Percentiles rank a stretch among this genome's conserved stretches.
phyloP scores from a whole-genome alignment of 2,329 filamentous ascomycete genomes.

The Ustulina deusta region DNA sequence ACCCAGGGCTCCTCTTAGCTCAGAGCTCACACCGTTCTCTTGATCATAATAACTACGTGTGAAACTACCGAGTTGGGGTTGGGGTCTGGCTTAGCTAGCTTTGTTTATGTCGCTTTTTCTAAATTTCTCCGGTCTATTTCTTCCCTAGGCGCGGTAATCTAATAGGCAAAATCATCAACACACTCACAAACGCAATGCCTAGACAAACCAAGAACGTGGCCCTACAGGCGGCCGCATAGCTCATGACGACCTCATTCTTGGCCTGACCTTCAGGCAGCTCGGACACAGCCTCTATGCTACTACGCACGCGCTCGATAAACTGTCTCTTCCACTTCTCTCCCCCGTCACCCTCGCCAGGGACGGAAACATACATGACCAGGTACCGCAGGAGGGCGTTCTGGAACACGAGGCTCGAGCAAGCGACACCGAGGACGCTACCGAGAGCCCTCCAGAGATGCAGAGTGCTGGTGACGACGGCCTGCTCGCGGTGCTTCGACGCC shows the following conservation, averaged over 20 bases:
- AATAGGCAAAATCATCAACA: constrained; percentile 63
- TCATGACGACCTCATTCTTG: constrained; percentile 65
- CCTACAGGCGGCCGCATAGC: constrained; percentile 65
- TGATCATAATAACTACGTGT: neutral
- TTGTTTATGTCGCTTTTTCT: constrained; percentile 44
- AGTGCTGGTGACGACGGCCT: constrained; percentile 77
- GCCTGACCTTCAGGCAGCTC: constrained; percentile 56
- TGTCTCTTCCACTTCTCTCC: constrained; percentile 66
- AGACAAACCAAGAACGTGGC: constrained; percentile 60
- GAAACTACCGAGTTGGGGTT: neutral
- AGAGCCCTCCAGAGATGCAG: constrained; percentile 78
- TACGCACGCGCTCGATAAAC: constrained; percentile 64
- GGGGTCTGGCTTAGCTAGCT: neutral
- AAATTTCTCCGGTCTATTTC: constrained; percentile 30
- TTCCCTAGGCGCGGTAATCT: constrained; percentile 65
- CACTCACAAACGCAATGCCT: constrained; percentile 61
- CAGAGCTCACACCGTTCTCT: constrained; percentile 3
- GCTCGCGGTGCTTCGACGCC: constrained; percentile 68
- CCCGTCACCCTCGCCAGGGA: constrained; percentile 46
- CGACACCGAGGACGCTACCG: constrained; percentile 79
- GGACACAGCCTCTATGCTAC: constrained; percentile 66
- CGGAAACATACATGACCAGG: constrained; percentile 65
- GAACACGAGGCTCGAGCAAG: constrained; percentile 76
- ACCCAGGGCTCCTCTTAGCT: constrained; percentile 18
- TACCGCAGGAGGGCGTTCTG: constrained; percentile 76